These are phyloP conservation scores for Chlorophyllum brunneum DNA, from an alignment of 768 basidiomycete species.

Conservation along the genomic window DNA sequence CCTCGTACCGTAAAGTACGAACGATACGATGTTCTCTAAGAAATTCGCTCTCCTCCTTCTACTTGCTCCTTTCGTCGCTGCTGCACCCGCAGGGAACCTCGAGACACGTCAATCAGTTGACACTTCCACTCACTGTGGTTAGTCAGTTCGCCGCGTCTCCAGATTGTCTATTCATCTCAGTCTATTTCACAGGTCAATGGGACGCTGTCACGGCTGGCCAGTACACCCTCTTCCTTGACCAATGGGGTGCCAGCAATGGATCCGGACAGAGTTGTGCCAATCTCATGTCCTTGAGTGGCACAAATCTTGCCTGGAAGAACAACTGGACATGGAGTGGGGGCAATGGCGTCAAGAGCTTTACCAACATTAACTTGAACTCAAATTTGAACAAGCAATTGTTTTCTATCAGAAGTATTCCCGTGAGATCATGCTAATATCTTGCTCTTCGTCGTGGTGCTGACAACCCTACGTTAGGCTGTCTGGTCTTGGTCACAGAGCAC, in stretches of 20 bases:
- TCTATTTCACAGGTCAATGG: conserved; percentile 41
- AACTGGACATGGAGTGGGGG: conserved; percentile 53
- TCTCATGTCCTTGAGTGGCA: conserved; percentile 38
- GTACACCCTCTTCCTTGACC: conserved; percentile 50
- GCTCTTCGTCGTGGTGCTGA: not conserved
- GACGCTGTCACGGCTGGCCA: conserved; percentile 38
- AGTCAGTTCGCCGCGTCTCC: not conserved
- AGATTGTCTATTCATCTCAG: not conserved
- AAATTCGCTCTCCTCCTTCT: conserved; percentile 26
- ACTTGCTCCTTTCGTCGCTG: conserved; percentile 25
- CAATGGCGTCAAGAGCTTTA: conserved; percentile 55
- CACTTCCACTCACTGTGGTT: conserved; percentile 36
- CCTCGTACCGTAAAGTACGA: not conserved
- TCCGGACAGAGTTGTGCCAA: conserved; percentile 51
- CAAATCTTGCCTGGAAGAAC: conserved; percentile 46
- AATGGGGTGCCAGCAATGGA: conserved; percentile 36
- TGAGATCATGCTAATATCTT: conserved; percentile 24
- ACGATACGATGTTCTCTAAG: conserved; percentile 19
- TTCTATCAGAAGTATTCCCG: conserved; percentile 52
- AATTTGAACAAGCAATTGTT: conserved; percentile 52
- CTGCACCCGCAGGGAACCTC: conserved; percentile 26
- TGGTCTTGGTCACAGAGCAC: conserved; percentile 55
- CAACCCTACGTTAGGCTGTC: conserved; percentile 31
- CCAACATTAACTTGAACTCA: conserved; percentile 48
- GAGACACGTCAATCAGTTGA: conserved; percentile 29